Evolutionary conservation across 1,284 basidiomycete species (phyloP).

Genomic region (Rhodotorula sp.): DNA sequence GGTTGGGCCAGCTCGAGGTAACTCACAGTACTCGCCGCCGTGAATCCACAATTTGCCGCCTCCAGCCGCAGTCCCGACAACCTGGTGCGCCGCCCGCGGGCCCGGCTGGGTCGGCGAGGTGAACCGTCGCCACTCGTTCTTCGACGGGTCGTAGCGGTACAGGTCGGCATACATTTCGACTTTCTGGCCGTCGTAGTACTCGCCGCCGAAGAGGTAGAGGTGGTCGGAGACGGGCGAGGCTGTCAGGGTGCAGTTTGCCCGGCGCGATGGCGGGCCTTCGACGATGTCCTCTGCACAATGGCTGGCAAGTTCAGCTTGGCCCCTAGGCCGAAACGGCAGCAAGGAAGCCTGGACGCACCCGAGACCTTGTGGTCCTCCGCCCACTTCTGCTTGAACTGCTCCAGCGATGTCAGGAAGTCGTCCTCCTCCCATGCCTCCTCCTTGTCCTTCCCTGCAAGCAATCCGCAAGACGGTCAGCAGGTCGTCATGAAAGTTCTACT

Average conservation of each 20-base stretch:
- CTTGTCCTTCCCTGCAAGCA: conserved; percentile 2
- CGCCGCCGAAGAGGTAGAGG: conserved; percentile 52
- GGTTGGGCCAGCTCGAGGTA: conserved; percentile 26
- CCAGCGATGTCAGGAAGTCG: conserved; percentile 75
- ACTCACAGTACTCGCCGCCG: conserved; percentile 54
- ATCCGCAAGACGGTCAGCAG: conserved; percentile 22
- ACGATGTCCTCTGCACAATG: conserved; percentile 61
- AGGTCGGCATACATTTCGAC: conserved; percentile 49
- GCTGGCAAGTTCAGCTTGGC: not conserved
- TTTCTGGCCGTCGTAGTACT: conserved; percentile 74
- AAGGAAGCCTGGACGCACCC: conserved; percentile 5
- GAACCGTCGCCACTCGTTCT: conserved; percentile 85
- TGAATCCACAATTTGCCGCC: conserved; percentile 76
- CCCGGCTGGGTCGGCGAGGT: conserved; percentile 78
- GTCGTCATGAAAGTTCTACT: not conserved
- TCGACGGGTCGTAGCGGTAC: conserved; percentile 76
- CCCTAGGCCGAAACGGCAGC: not conserved
- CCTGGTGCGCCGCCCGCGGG: conserved; percentile 78
- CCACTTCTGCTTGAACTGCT: conserved; percentile 57
- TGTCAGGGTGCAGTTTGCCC: conserved; percentile 76
- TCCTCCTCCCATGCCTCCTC: conserved; percentile 57
- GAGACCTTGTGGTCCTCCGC: conserved; percentile 68
- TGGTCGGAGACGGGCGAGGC: conserved; percentile 55
- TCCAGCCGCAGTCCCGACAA: conserved; percentile 66
- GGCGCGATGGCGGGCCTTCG: conserved; percentile 71